Conservation (phyloP, 345 rosid genomes). For the Eucalyptus tenuipes region DNA sequence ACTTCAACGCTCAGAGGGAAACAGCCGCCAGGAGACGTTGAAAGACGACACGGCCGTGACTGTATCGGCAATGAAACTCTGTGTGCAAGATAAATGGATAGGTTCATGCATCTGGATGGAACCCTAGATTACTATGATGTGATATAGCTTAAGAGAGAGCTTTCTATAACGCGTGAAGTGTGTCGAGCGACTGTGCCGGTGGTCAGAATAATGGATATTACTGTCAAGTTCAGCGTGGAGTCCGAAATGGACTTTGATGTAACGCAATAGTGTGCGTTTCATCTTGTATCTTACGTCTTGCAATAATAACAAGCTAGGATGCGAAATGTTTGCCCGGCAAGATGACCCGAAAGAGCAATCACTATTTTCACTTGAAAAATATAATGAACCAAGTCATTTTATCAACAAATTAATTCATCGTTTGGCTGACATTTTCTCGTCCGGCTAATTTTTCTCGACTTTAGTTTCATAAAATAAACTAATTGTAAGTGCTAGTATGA, state of each 20-base stretch:
- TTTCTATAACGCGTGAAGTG: background rate
- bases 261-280: background rate
- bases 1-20: conserved; percentile 87
- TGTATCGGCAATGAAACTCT: background rate
- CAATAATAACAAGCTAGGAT: background rate
- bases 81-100: background rate
- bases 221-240: background rate
- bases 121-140: background rate
- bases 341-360: background rate
- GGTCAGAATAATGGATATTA: background rate
- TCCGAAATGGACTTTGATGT: background rate
- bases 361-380: background rate
- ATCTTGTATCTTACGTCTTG: background rate
- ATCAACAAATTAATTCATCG: background rate
- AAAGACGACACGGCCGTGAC: background rate
- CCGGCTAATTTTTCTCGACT: background rate
- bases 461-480: background rate
- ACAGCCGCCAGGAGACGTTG: conserved; percentile 93
- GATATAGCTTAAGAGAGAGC: background rate
- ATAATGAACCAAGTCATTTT: background rate
- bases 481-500: too few species aligned
- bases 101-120: background rate
- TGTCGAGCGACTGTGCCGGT: background rate
- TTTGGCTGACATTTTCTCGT: background rate
- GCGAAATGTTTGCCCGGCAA: background rate